Base-by-base conservation (phyloP, 139 green algal genomes). In the Chlorella sp. region DNA sequence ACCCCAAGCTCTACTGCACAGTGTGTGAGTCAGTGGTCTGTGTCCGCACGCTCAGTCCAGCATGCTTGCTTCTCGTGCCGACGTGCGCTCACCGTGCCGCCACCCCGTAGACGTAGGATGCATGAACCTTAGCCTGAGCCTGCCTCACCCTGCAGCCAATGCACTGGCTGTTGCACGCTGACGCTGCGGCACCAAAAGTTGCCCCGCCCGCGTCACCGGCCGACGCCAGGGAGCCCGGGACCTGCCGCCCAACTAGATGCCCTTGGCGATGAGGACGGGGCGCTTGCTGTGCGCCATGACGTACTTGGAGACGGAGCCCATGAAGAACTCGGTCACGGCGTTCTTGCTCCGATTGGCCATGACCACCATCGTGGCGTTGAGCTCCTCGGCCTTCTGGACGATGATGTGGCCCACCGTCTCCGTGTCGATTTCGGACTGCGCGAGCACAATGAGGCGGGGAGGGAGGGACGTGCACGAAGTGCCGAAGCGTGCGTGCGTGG, bases 391-490 rank as follows among this genome's bases (percentile, higher is more conserved):
- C 32, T 90, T 90, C 29, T 77, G 69, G 71, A 83, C 91, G 33
- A 94, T 70, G 22, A 91, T 80, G 63, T 86, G 86, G 5, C 88
- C 88, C 23, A 93, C 31, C 83, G 33, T 80, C 63, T 88, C 83
- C 0, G 77, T 84, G 81, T 91, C 86, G 0, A 71, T 75, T 42
- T 85, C 79, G 23, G 70, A 82, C 78, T 82, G 77, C 26, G 61
- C 5, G 62, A 55, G 10, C 42, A 55, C 10, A 10, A 55, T 17
- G 17, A 55, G 42, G 42, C 10, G 42, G 10, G 10, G 42, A 17
- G 42, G 10, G 17, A 24, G 42, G 42, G 42, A 55, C 10, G 17
- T 55, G 42, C 42, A 55, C 42, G 42, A 55, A 17, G 42, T 55
- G 17, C 17, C 42, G 10, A 55, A 24, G 42, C 42, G 42, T 55